Conservation (phyloP, 768 basidiomycete genomes). For the Tricholoma hemisulphureum region DNA sequence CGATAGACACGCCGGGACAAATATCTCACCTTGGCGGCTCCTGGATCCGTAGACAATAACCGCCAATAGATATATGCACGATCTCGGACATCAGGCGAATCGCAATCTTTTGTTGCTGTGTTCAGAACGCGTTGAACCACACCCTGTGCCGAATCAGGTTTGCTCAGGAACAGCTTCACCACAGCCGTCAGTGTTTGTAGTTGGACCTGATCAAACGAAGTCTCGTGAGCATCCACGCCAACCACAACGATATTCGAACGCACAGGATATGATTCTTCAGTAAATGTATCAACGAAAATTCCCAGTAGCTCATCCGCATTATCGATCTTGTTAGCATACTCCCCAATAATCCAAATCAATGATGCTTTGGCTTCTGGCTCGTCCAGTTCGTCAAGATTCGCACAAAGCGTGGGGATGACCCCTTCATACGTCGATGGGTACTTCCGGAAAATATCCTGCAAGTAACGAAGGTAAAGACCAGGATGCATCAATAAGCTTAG, state of each 20-base stretch:
- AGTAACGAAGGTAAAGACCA: background rate
- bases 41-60: slow-evolving; percentile 89
- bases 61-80: slow-evolving; percentile 99
- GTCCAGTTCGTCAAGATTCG: slow-evolving; percentile 93
- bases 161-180: slow-evolving; percentile 94
- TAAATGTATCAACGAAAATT: slow-evolving; percentile 89
- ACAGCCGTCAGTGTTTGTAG: slow-evolving; percentile 88
- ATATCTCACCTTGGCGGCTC: slow-evolving; percentile 79
- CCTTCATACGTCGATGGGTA: slow-evolving; percentile 97
- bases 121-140: slow-evolving; percentile 90
- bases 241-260: slow-evolving; percentile 19
- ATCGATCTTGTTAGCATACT: slow-evolving; percentile 96
- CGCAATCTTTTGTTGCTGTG: slow-evolving; percentile 95
- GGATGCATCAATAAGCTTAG: too few relatives aligned
- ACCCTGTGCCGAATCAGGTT: slow-evolving; percentile 89
- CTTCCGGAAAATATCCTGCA: slow-evolving; percentile 95
- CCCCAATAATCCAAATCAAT: slow-evolving; percentile 98
- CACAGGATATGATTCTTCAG: slow-evolving; percentile 90
- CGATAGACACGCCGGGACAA: background rate
- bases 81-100: slow-evolving; percentile 95
- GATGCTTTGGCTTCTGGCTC: slow-evolving; percentile 98
- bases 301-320: slow-evolving; percentile 92
- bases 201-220: slow-evolving; percentile 51
- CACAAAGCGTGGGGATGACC: slow-evolving; percentile 91
- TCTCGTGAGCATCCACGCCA: slow-evolving; percentile 1